phyloP scores from a whole-genome alignment of 2,329 filamentous ascomycete genomes.

The Colletotrichum tamarilloi region DNA sequence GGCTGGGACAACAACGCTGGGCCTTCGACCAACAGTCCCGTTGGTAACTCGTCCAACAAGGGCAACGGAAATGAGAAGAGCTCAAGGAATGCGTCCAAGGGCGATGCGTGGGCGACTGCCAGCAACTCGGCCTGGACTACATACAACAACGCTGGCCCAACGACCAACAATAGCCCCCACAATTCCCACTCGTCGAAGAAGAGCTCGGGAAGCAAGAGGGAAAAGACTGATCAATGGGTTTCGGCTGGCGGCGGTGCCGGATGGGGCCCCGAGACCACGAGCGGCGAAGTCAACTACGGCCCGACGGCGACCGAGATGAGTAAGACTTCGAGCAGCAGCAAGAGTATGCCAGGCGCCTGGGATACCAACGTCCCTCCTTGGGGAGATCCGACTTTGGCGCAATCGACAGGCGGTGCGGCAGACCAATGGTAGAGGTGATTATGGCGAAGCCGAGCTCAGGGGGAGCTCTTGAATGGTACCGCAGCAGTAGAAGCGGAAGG shows the following conservation, averaged over 20 bases:
- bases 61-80: slow-evolving; percentile 22
- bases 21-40: slow-evolving; percentile 25
- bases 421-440: slow-evolving; percentile 14
- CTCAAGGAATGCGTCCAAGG: slow-evolving; percentile 4
- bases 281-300: slow-evolving; percentile 17
- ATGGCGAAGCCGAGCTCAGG: not conserved
- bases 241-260: slow-evolving; percentile 19
- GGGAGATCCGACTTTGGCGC: slow-evolving; percentile 30
- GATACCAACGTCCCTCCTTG: slow-evolving; percentile 8
- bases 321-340: slow-evolving; percentile 29
- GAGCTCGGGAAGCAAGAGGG: not conserved
- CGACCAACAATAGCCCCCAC: slow-evolving; percentile 21
- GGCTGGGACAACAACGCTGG: slow-evolving; percentile 36
- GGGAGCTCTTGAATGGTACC: not conserved
- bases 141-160: slow-evolving; percentile 29
- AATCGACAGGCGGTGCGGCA: slow-evolving; percentile 23
- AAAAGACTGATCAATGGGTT: slow-evolving; percentile 1
- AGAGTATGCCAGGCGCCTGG: slow-evolving; percentile 37
- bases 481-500: not conserved
- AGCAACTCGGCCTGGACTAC: slow-evolving; percentile 19
- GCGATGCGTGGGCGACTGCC: not conserved
- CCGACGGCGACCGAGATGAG: slow-evolving; percentile 22
- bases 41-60: slow-evolving; percentile 22
- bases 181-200: slow-evolving; percentile 19
- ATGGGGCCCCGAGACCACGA: slow-evolving; percentile 21